Percentiles rank a stretch among this genome's conserved stretches.
Evolutionary conservation across 2,329 filamentous ascomycete genomes (phyloP).

Genomic region (Colletotrichum musicola): DNA sequence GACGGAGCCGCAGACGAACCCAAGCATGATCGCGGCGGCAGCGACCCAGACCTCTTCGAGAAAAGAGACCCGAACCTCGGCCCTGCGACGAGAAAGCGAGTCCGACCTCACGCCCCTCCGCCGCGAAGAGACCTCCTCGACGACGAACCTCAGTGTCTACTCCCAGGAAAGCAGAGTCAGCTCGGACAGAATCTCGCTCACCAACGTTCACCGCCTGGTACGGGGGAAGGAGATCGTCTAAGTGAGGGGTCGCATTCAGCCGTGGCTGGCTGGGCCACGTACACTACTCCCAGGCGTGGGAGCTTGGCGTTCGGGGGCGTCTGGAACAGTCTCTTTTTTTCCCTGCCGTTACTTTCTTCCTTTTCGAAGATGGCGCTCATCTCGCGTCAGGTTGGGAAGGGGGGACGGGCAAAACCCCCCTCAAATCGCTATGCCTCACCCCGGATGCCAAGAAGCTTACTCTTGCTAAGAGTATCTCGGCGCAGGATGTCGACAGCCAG

Average conservation of each 20-base stretch:
- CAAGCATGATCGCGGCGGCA: neutral
- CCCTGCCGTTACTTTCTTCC: neutral
- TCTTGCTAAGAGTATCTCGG: slow-evolving; percentile 27
- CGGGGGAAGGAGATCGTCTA: slow-evolving; percentile 34
- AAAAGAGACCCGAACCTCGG: slow-evolving; percentile 18
- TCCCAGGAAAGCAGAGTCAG: slow-evolving; percentile 30
- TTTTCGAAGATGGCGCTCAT: slow-evolving; percentile 6
- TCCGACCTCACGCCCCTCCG: slow-evolving; percentile 31
- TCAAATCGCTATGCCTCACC: slow-evolving; percentile 14
- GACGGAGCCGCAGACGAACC: slow-evolving; percentile 3
- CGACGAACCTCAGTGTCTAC: slow-evolving; percentile 24
- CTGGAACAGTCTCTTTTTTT: slow-evolving; percentile 17
- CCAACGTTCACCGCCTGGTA: slow-evolving; percentile 24
- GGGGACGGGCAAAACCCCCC: slow-evolving; percentile 22
- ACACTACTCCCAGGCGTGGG: slow-evolving; percentile 12
- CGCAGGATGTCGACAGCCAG: slow-evolving; percentile 30
- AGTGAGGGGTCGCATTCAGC: slow-evolving; percentile 12
- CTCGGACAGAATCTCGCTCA: slow-evolving; percentile 24
- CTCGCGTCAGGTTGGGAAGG: slow-evolving; percentile 9
- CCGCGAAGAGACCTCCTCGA: slow-evolving; percentile 28
- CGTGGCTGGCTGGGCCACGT: slow-evolving; percentile 21
- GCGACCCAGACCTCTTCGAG: neutral
- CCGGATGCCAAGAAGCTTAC: slow-evolving; percentile 34
- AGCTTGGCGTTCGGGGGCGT: slow-evolving; percentile 24
- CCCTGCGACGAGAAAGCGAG: slow-evolving; percentile 29